Evolutionary conservation across 1,284 basidiomycete species (phyloP).

Genomic region (Trichosporon ovoides): DNA sequence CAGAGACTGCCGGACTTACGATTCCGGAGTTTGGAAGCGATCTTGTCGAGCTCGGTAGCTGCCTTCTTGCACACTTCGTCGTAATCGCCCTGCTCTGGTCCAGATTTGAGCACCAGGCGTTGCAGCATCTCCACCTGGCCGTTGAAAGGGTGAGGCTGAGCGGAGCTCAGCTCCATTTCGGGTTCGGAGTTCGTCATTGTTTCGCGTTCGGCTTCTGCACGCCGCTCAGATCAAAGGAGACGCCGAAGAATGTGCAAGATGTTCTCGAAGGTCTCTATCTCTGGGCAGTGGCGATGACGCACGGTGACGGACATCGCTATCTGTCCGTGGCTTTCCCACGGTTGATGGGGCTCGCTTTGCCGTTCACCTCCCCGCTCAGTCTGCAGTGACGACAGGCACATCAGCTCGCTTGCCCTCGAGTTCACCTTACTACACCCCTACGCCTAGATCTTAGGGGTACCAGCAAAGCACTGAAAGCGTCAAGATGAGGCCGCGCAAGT

Average conservation of each 20-base stretch:
- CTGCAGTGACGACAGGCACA: not conserved
- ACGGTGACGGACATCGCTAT: not conserved
- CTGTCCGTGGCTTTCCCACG: not conserved
- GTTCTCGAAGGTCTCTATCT: not conserved
- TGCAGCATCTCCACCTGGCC: conserved; percentile 6
- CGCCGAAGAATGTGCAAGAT: not conserved
- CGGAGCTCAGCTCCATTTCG: conserved; percentile 1
- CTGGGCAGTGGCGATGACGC: not conserved
- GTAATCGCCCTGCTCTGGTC: not conserved
- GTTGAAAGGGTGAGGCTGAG: conserved; percentile 3
- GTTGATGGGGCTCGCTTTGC: not conserved
- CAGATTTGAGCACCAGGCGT: conserved; percentile 5
- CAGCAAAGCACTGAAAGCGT: not conserved
- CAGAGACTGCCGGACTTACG: conserved; percentile 13
- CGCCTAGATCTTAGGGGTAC: conserved; percentile 1
- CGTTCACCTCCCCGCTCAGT: not conserved
- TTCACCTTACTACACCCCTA: not conserved
- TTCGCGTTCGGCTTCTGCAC: not conserved
- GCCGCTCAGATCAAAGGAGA: not conserved
- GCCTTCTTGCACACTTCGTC: not conserved
- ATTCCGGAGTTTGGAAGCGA: conserved; percentile 23
- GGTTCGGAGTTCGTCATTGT: conserved; percentile 4
- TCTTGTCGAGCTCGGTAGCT: conserved; percentile 10
- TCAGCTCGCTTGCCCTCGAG: not conserved
- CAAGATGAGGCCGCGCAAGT: conserved; percentile 41